phyloP scores from a whole-genome alignment of 2,329 filamentous ascomycete species.

The Didymella arachidicola region DNA sequence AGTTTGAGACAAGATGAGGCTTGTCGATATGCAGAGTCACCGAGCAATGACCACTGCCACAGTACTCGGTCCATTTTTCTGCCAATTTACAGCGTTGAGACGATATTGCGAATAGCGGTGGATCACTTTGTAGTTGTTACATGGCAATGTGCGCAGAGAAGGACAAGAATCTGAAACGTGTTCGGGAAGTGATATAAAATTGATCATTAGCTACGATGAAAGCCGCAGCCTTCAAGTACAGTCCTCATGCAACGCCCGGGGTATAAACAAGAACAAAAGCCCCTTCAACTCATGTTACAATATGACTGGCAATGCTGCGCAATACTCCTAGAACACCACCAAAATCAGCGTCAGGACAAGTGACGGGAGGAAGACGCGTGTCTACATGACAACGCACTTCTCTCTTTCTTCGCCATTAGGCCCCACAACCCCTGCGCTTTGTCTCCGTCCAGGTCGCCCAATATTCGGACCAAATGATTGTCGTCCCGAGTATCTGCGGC shows the following conservation, averaged over 20 bases:
- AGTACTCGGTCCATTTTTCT: no score
- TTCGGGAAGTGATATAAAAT: background rate
- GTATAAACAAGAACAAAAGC: conserved; percentile 11
- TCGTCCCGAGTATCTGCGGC: conserved; percentile 27
- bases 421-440: conserved; percentile 34
- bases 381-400: conserved; percentile 48
- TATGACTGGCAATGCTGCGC: conserved; percentile 2
- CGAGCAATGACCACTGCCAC: no score
- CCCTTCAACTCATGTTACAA: conserved; percentile 10
- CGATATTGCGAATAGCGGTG: background rate
- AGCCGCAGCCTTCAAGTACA: background rate
- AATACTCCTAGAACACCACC: conserved; percentile 3
- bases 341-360: background rate
- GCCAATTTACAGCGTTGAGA: background rate
- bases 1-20: no score
- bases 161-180: background rate
- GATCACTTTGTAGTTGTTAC: no score
- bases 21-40: no score
- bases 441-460: conserved; percentile 34
- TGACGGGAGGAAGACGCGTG: conserved; percentile 1
- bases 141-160: background rate
- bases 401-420: conserved; percentile 38
- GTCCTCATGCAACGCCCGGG: background rate
- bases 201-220: background rate
- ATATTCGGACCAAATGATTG: conserved; percentile 20